Evolutionary conservation across 805 yeast genomes (phyloP).

Genomic region (Barnettozyma siamensis): DNA sequence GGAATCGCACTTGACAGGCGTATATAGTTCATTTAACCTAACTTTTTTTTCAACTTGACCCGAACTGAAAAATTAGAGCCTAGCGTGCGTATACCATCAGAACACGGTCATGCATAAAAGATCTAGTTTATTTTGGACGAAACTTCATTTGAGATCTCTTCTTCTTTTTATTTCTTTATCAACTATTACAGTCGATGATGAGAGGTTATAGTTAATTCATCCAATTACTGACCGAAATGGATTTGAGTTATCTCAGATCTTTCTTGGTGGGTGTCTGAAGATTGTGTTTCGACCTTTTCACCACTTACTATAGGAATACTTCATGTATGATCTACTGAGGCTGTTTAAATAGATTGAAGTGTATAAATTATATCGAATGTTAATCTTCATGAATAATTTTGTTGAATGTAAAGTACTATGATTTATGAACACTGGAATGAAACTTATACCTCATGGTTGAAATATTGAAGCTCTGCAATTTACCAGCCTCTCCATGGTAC

Average conservation of each 20-base stretch:
- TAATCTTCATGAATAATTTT: too few species aligned
- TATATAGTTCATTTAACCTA: not conserved
- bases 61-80: constrained; percentile 5
- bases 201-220: constrained; percentile 30
- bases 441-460: too few species aligned
- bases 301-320: constrained; percentile 43
- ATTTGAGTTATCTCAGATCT: constrained; percentile 12
- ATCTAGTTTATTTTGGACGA: too few species aligned
- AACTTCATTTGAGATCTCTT: too few species aligned
- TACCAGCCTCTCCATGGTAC: constrained; percentile 53
- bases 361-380: too few species aligned
- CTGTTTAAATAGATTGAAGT: constrained; percentile 22
- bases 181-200: constrained; percentile 59
- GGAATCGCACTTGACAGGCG: not conserved
- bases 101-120: not conserved
- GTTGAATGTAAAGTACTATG: too few species aligned
- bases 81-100: not conserved
- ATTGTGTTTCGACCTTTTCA: constrained; percentile 46
- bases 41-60: not conserved
- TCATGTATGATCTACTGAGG: constrained; percentile 26
- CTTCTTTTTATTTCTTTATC: constrained; percentile 31
- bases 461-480: too few species aligned
- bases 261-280: constrained; percentile 43
- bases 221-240: constrained; percentile 28
- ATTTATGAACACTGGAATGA: too few species aligned